A percentile compares a stretch with the other conserved stretches of the same genome.
phyloP scores from a whole-genome alignment of 768 basidiomycete species.

The Tulasnella sp. region DNA sequence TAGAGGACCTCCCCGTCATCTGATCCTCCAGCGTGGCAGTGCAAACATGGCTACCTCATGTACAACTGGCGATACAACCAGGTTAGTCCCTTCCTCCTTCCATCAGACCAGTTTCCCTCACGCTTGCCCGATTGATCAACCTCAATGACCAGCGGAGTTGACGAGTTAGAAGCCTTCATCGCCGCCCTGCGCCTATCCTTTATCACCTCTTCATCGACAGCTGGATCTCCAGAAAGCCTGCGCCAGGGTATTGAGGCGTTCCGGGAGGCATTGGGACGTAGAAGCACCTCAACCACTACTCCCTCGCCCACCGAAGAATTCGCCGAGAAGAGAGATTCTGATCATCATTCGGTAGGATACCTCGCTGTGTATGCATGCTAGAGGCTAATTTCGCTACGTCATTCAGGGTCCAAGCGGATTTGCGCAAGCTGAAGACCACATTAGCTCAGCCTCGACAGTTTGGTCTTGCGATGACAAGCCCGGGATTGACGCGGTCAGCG shows the following conservation, averaged over 20 bases:
- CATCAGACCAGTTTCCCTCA: no score
- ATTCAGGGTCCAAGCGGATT: neutral
- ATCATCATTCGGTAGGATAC: neutral
- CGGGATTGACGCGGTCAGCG: neutral
- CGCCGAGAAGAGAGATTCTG: neutral
- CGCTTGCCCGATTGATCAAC: neutral
- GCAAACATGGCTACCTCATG: no score
- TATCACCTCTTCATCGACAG: neutral
- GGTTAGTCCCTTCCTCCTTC: no score
- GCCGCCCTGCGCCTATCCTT: neutral
- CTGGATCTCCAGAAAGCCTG: neutral
- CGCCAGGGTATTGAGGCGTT: neutral
- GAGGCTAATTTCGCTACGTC: neutral
- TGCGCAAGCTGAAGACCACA: neutral
- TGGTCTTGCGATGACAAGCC: neutral
- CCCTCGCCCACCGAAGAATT: neutral
- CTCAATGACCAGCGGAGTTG: neutral
- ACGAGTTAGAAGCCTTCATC: neutral
- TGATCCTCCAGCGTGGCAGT: no score
- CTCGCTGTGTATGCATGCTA: neutral
- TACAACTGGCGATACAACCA: no score
- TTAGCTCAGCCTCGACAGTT: neutral
- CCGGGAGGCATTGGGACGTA: neutral
- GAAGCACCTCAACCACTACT: neutral
- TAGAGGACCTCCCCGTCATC: no score